A percentile compares a stretch with the other conserved stretches of the same genome.
Conservation (phyloP, 768 basidiomycete genomes). For the Serendipita indica region DNA sequence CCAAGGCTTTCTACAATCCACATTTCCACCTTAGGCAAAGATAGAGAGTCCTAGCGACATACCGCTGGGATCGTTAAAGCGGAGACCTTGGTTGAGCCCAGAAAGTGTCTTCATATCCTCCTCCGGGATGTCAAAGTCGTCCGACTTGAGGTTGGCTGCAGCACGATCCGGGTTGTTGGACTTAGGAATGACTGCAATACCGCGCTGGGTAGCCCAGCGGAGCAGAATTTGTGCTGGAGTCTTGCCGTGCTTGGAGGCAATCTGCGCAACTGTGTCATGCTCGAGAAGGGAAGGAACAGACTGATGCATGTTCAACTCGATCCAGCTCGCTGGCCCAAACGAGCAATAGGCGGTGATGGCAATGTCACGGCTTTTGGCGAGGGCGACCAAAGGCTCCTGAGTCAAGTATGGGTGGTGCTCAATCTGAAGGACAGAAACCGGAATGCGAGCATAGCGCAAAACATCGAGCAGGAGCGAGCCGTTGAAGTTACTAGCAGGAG, state of each 20-base stretch:
- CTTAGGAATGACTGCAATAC: slow-evolving; percentile 66
- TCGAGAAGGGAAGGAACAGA: slow-evolving; percentile 27
- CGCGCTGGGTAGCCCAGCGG: slow-evolving; percentile 65
- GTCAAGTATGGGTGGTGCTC: slow-evolving; percentile 44
- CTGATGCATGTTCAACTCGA: slow-evolving; percentile 41
- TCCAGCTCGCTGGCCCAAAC: slow-evolving; percentile 38
- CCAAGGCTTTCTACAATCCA: background rate
- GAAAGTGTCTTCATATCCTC: slow-evolving; percentile 44
- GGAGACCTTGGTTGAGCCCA: slow-evolving; percentile 43
- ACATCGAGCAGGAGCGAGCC: slow-evolving; percentile 62
- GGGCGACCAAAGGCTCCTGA: slow-evolving; percentile 32
- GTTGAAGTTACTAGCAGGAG: slow-evolving; percentile 46
- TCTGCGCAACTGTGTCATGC: slow-evolving; percentile 30
- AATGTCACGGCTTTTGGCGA: slow-evolving; percentile 32
- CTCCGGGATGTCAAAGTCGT: slow-evolving; percentile 36
- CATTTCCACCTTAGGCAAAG: slow-evolving; percentile 42
- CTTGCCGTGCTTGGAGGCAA: slow-evolving; percentile 39
- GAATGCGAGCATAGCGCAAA: slow-evolving; percentile 56
- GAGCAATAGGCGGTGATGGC: slow-evolving; percentile 43
- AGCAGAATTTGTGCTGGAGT: slow-evolving; percentile 53
- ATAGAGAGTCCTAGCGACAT: slow-evolving; percentile 53
- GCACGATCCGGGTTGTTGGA: slow-evolving; percentile 33
- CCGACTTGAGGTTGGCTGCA: slow-evolving; percentile 38
- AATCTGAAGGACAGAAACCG: slow-evolving; percentile 43
- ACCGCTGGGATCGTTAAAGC: slow-evolving; percentile 55